Base-by-base conservation (phyloP, 2,329 filamentous ascomycete genomes). In the Sporothrix pseudoabietina region DNA sequence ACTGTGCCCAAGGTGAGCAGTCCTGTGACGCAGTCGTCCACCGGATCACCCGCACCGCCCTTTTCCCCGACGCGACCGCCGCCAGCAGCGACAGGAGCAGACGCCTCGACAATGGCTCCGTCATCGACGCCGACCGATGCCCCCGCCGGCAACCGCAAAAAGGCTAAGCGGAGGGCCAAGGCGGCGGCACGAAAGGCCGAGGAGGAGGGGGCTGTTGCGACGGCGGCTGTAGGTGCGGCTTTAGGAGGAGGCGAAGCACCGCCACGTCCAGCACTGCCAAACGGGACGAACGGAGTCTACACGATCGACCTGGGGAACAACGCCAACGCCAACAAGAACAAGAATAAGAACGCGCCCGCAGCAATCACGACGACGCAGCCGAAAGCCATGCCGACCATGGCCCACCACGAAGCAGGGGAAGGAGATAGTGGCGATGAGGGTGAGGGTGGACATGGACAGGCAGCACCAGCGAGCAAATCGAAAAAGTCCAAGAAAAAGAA, bases 131-230 rank as follows among this genome's bases (percentile, higher is more conserved):
- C 3, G 26, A 26, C 26, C 26, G 26, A 26, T 26, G 66, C 54
- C 26, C 75, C 75, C 0, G 12, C 85, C 9, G 91, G 94, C 70
- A 98, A 97, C 83, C 90, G 93, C 80, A 98, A 98, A 86, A 98
- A 98, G 85, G 92, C 96, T 82, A 98, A 97, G 86, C 90, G 94
- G 77, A 89, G 94, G 77, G 91, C 93, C 80, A 98, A 98, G 82
- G 92, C 92, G 47, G 92, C 93, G 44, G 91, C 91, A 41, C 74
- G 75, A 79, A 88, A 88, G 8, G 71, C 59, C 41, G 89, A 87
- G 61, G 86, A 86, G 44, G 84, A 68, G 12, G 8, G 57, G 7
- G 26, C 22, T 35, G 10, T 22, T 12, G n/a, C n/a, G 54, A 39
- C 35, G n/a, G 22, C 54, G 2, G 35, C 39, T 14, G 19, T 22